Evolutionary conservation across 2,329 filamentous ascomycete species (phyloP).

Genomic region (Chrysosporium keratinophilum): DNA sequence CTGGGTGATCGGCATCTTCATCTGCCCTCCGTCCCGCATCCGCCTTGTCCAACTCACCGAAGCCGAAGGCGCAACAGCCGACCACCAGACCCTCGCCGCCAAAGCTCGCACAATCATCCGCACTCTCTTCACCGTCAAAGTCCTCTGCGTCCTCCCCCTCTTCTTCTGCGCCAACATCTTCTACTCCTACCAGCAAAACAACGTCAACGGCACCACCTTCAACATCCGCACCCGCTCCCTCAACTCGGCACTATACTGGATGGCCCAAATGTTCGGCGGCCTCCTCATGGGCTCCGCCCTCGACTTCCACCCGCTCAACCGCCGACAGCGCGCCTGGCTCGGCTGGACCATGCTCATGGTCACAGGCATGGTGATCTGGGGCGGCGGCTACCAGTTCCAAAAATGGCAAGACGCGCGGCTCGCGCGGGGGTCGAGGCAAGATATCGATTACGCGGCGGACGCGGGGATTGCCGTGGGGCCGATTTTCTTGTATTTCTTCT

Average conservation of each 20-base stretch:
- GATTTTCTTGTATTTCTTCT: constrained; percentile 61
- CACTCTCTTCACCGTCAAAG: constrained; percentile 37
- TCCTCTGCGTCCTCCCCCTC: constrained; percentile 42
- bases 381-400: constrained; percentile 57
- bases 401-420: constrained; percentile 41
- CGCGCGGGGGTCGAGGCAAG: constrained; percentile 34
- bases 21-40: constrained; percentile 41
- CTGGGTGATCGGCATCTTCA: constrained; percentile 40
- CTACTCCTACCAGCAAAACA: constrained; percentile 49
- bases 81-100: constrained; percentile 25
- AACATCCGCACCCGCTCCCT: constrained; percentile 47
- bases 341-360: constrained; percentile 41
- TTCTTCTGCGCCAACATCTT: constrained; percentile 49
- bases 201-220: constrained; percentile 47
- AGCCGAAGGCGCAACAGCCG: constrained; percentile 33
- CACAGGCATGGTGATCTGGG: constrained; percentile 47
- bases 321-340: constrained; percentile 38
- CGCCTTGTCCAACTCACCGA: constrained; percentile 33
- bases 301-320: constrained; percentile 25
- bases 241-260: constrained; percentile 47
- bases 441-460: constrained; percentile 41
- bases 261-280: constrained; percentile 47
- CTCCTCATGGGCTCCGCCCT: constrained; percentile 40
- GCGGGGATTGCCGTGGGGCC: constrained; percentile 46
- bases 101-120: constrained; percentile 26